Conservation (phyloP, 805 yeast genomes). For the Yarrowia alimentaria region DNA sequence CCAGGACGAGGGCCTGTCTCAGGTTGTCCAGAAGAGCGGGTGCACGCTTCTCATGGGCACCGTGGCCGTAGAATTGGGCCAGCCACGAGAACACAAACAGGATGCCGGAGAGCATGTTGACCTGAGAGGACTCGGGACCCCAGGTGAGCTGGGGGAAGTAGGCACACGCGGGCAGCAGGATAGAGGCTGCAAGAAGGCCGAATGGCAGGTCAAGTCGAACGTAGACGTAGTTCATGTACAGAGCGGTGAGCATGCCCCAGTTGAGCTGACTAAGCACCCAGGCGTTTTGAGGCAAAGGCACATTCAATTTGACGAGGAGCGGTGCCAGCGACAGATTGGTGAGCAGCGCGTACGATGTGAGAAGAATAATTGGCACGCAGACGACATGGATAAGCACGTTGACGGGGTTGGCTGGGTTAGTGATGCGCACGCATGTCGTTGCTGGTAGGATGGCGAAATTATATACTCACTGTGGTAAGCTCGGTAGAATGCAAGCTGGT, state of each 20-base stretch:
- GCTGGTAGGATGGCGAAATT: too few species aligned
- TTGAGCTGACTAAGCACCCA: constrained; percentile 40
- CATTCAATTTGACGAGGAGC: constrained; percentile 9
- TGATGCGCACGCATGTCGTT: too few species aligned
- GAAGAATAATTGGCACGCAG: constrained; percentile 76
- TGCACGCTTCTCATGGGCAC: constrained; percentile 70
- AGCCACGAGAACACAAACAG: constrained; percentile 66
- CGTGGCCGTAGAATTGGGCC: constrained; percentile 87
- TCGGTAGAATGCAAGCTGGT: constrained; percentile 60
- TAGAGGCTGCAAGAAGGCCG: constrained; percentile 48
- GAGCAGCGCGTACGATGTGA: constrained; percentile 50
- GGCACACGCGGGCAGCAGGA: constrained; percentile 40
- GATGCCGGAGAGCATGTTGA: constrained; percentile 38
- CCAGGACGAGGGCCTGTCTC: constrained; percentile 80
- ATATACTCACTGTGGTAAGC: constrained; percentile 44
- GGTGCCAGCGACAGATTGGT: constrained; percentile 38
- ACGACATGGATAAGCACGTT: constrained; percentile 76
- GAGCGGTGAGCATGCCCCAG: constrained; percentile 48
- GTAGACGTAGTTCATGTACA: constrained; percentile 59
- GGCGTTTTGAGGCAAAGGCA: constrained; percentile 27
- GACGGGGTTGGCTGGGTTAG: constrained; percentile 43
- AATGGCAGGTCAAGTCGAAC: constrained; percentile 51
- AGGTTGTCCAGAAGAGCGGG: constrained; percentile 87
- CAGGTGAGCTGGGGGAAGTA: constrained; percentile 38
- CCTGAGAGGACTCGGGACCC: constrained; percentile 36